These are phyloP conservation scores for Candida tunisiensis DNA, from an alignment of 1,139 yeast genomes.

Conservation along the genomic window DNA sequence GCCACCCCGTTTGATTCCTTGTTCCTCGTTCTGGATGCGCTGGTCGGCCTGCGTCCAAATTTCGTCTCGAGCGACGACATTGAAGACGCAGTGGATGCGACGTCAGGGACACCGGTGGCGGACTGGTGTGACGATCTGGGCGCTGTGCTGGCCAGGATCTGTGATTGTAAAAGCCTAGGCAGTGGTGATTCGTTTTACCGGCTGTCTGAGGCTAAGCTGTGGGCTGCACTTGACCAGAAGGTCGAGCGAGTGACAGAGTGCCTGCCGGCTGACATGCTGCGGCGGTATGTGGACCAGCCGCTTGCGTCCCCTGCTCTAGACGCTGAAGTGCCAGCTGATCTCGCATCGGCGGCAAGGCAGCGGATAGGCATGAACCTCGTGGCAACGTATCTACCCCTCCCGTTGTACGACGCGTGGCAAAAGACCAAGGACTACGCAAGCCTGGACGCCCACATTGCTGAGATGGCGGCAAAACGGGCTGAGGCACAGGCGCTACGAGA, in stretches of 20 bases:
- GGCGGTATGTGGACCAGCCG: constrained; percentile 6
- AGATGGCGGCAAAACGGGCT: constrained; percentile 6
- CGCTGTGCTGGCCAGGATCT: constrained; percentile 5
- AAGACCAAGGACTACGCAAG: constrained; percentile 7
- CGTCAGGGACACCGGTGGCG: no score
- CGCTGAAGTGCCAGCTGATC: constrained; percentile 8
- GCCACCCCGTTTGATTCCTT: constrained; percentile 17
- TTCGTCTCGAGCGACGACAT: constrained; percentile 16
- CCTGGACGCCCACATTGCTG: constrained; percentile 7
- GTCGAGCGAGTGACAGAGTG: constrained; percentile 2
- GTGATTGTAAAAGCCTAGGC: constrained; percentile 1
- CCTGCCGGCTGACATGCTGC: no score
- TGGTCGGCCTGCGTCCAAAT: constrained; percentile 8
- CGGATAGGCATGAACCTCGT: constrained; percentile 14
- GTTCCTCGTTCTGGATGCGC: constrained; percentile 13
- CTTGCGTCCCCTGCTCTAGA: constrained; percentile 12
- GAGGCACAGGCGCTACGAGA: neutral
- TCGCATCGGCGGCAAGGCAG: constrained; percentile 8
- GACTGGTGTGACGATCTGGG: constrained; percentile 7
- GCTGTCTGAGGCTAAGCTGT: constrained; percentile 4
- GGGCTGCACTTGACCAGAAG: constrained; percentile 1
- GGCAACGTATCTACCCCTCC: constrained; percentile 13
- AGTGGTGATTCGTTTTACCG: constrained; percentile 1
- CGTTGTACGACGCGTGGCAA: constrained; percentile 7
- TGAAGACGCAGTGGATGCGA: constrained; percentile 11